These are phyloP conservation scores for Umbelopsis isabellina DNA, from an alignment of 192 early-diverging fungal species.

Conservation along the genomic window DNA sequence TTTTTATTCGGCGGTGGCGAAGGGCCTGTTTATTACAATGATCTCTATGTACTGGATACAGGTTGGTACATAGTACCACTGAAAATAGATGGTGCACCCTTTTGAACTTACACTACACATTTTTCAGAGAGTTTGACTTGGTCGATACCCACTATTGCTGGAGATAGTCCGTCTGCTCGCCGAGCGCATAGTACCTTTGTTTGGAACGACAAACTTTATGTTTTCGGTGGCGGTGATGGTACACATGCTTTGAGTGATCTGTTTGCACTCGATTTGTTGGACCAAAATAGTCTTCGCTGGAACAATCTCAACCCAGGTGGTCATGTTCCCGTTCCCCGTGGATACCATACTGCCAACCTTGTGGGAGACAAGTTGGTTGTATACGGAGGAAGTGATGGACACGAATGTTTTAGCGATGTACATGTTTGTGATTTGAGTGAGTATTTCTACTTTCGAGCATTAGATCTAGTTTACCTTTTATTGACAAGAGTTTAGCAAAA, in stretches of 20 bases:
- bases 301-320: slow-evolving; percentile 61
- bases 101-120: not conserved
- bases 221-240: slow-evolving; percentile 94
- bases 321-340: slow-evolving; percentile 68
- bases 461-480: not conserved
- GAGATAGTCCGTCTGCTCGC: slow-evolving; percentile 63
- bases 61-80: slow-evolving; percentile 23
- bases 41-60: slow-evolving; percentile 79
- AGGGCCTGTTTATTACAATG: slow-evolving; percentile 79
- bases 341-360: slow-evolving; percentile 85
- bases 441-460: not conserved
- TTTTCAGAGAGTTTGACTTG: slow-evolving; percentile 61
- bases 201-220: slow-evolving; percentile 69
- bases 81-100: too few relatives aligned
- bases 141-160: slow-evolving; percentile 59
- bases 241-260: slow-evolving; percentile 79
- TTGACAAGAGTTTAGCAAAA: slow-evolving; percentile 4
- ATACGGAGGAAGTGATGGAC: slow-evolving; percentile 87
- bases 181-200: slow-evolving; percentile 81
- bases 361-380: slow-evolving; percentile 78
- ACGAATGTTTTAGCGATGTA: slow-evolving; percentile 71
- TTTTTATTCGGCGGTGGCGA: slow-evolving; percentile 91
- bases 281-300: slow-evolving; percentile 52
- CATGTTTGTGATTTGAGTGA: slow-evolving; percentile 60
- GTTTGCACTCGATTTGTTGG: slow-evolving; percentile 57